These are phyloP conservation scores for Dactylellina leptospora DNA, from an alignment of 2,329 filamentous ascomycete genomes.

Conservation along the genomic window DNA sequence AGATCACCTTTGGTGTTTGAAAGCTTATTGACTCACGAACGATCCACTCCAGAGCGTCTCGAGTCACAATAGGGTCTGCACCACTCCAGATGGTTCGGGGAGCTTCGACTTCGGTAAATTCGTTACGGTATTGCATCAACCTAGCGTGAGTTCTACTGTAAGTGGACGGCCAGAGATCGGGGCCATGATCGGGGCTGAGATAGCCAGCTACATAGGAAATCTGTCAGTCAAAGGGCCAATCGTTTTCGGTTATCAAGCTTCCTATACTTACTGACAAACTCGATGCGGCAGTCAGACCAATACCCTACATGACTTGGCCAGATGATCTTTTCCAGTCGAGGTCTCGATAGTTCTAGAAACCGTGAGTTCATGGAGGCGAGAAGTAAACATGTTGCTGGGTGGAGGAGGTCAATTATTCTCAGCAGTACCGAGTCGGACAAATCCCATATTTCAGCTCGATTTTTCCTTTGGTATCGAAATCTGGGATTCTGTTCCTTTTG, in stretches of 20 bases:
- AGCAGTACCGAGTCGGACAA: conserved; percentile 1
- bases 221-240: background rate
- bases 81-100: conserved; percentile 5
- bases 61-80: background rate
- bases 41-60: background rate
- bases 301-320: conserved; percentile 24
- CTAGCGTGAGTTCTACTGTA: background rate
- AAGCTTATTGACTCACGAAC: background rate
- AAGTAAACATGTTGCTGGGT: conserved; percentile 1
- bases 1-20: background rate
- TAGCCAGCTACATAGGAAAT: background rate
- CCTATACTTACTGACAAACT: conserved; percentile 25
- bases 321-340: conserved; percentile 3
- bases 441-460: background rate
- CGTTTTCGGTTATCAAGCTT: background rate
- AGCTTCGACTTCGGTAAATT: conserved; percentile 2
- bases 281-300: conserved; percentile 17
- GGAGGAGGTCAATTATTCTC: conserved; percentile 13
- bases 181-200: background rate
- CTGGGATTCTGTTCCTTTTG: background rate
- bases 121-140: background rate
- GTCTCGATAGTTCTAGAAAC: background rate
- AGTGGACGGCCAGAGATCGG: background rate
- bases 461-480: background rate
- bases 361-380: conserved; percentile 1